Evolutionary conservation across 805 yeast genomes (phyloP), one percentile per base, ranked within the genome.

Genomic region (Candida michaelii): DNA sequence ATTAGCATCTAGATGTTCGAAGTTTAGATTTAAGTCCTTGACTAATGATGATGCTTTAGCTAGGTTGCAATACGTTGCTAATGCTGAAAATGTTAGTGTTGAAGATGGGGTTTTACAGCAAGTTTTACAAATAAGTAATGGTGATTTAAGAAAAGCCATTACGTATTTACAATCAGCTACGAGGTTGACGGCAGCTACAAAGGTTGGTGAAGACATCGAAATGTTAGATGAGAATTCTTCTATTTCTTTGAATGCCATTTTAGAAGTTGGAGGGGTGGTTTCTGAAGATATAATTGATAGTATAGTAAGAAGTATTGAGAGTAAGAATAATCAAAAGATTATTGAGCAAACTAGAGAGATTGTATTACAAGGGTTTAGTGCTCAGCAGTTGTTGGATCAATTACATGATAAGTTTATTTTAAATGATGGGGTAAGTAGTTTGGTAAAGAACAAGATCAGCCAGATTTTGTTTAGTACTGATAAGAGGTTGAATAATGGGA

Each of bases 91-190:
- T 5, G 60, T 69, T 14, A 44, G 45, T 3, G 42, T 65, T 35
- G 74, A 73, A 37, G 74, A 73, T 6, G 78, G 72, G 3, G 86
- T 77, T 0, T 67, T 89, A 36, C 69, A 68, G 23, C 80, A 79
- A 53, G 80, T 93, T 10, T 67, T 93, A 43, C 66, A 63, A n/a
- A 81, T 89, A 3, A 78, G 96, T 14, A 76, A 75, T 42, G 99
- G 99, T 44, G 99, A 93, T 69, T 74, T 93, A 55, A 81, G 99
- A 68, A 86, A 83, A 53, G 96, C 97, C 7, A 90, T 93, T 50
- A 93, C 97, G 2, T 77, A 82, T 44, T 72, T 93, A 33, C 99
- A 93, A 64, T 84, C 93, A 27, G 85, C 95, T 9, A 77, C 89
- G 27, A 42, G 53, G 30, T 27, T 49, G 6, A 29, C 38, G 4